Conservation (phyloP, 139 green algal species). For the Choricystis sp. region DNA sequence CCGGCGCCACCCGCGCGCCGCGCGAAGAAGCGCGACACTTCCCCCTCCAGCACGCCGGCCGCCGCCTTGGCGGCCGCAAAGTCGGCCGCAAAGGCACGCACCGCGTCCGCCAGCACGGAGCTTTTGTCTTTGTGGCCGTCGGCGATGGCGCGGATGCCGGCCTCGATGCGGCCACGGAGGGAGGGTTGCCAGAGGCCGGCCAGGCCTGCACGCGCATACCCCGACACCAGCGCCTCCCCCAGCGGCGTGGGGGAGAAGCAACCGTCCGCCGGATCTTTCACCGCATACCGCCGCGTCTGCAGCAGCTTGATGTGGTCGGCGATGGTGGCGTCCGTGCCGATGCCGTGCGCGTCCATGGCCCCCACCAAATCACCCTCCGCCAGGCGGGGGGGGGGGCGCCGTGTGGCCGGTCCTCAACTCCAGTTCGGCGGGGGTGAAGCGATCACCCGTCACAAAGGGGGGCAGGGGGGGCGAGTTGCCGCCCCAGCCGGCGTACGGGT, state of each 20-base stretch:
- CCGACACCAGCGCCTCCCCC: constrained; percentile 66
- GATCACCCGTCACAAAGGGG: constrained; percentile 37
- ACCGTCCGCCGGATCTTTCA: constrained; percentile 41
- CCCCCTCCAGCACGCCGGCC: constrained; percentile 12
- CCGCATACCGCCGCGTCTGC: constrained; percentile 47
- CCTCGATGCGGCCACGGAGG: constrained; percentile 69
- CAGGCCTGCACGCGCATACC: constrained; percentile 68
- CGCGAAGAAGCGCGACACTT: constrained; percentile 12
- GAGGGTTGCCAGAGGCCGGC: constrained; percentile 58
- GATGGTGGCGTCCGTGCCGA: constrained; percentile 93
- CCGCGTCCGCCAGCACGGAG: constrained; percentile 45
- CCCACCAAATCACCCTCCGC: constrained; percentile 78
- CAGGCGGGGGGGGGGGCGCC: constrained; percentile 56
- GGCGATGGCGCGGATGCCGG: constrained; percentile 60
- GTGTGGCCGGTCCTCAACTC: constrained; percentile 62
- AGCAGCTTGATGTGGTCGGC: constrained; percentile 66
- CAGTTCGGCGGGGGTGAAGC: constrained; percentile 63
- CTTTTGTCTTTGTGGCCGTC: background rate
- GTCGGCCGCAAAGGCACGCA: constrained; percentile 39
- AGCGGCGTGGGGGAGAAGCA: constrained; percentile 62
- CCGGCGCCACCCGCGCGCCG: constrained; percentile 2
- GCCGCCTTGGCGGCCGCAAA: constrained; percentile 28
- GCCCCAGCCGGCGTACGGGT: constrained; percentile 73
- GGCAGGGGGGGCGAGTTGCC: constrained; percentile 55
- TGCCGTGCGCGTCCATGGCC: constrained; percentile 85